Conservation (phyloP, 345 rosid species). For the Hevea brasiliensis region DNA sequence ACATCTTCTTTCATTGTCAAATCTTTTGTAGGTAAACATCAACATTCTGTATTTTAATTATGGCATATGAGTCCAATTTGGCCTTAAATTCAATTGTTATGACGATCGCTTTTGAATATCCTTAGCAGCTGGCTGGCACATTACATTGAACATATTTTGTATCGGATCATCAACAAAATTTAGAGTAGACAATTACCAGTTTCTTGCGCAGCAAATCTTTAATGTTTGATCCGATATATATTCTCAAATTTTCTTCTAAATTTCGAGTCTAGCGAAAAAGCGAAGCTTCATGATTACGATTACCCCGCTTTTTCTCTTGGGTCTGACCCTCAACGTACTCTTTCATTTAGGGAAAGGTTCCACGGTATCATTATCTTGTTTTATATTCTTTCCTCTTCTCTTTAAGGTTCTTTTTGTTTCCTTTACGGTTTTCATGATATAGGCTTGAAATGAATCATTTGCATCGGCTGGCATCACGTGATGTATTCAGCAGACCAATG, state of each 20-base stretch:
- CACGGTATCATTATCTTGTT: neutral
- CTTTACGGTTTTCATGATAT: too few relatives aligned
- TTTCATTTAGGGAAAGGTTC: neutral
- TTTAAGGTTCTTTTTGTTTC: neutral
- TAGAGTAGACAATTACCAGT: neutral
- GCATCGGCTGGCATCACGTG: too few relatives aligned
- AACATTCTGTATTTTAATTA: neutral
- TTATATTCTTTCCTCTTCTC: neutral
- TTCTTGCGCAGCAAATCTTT: slow-evolving; percentile 6
- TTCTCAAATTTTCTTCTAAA: neutral
- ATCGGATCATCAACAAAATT: neutral
- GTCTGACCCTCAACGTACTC: neutral
- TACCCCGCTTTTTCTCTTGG: neutral
- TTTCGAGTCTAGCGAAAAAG: neutral
- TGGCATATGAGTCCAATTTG: too few relatives aligned
- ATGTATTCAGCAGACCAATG: too few relatives aligned
- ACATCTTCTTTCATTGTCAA: too few relatives aligned
- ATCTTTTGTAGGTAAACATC: neutral
- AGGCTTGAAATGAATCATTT: too few relatives aligned
- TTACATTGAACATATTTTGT: neutral
- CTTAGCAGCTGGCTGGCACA: too few relatives aligned
- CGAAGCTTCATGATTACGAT: slow-evolving; percentile 16
- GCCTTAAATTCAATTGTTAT: too few relatives aligned
- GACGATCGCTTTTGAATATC: too few relatives aligned
- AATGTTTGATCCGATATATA: slow-evolving; percentile 17